Evolutionary conservation across 2,329 filamentous ascomycete species (phyloP).

Genomic region (Chaetomium sp.): DNA sequence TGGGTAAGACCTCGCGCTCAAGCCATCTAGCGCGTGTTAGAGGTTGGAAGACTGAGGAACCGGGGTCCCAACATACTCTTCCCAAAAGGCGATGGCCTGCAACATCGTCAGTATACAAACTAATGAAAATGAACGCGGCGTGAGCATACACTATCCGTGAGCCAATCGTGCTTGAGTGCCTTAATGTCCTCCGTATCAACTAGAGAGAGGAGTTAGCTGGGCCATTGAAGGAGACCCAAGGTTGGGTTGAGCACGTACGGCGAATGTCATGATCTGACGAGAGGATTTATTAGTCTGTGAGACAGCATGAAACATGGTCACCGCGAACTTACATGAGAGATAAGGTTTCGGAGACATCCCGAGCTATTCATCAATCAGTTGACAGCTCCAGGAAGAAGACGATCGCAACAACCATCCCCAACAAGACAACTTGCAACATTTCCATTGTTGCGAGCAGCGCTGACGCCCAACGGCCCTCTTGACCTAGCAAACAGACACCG

Average conservation of each 20-base stretch:
- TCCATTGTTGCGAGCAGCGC: neutral
- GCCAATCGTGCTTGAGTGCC: slow-evolving; percentile 87
- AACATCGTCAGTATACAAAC: slow-evolving; percentile 33
- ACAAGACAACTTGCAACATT: neutral
- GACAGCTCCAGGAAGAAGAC: neutral
- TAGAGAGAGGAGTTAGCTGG: slow-evolving; percentile 40
- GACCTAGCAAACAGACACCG: neutral
- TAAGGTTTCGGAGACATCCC: slow-evolving; percentile 44
- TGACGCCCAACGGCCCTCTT: neutral
- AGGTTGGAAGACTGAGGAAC: neutral
- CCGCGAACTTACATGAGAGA: slow-evolving; percentile 47
- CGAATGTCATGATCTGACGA: slow-evolving; percentile 33
- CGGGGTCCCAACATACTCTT: slow-evolving; percentile 67
- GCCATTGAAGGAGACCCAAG: neutral
- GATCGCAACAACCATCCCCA: neutral
- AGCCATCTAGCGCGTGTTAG: slow-evolving; percentile 61
- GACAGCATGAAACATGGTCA: neutral
- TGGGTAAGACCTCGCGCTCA: slow-evolving; percentile 81
- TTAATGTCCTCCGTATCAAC: slow-evolving; percentile 90
- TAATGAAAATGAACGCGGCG: slow-evolving; percentile 7
- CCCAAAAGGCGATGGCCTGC: slow-evolving; percentile 95
- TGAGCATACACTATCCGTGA: slow-evolving; percentile 83
- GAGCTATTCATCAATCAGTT: slow-evolving; percentile 23
- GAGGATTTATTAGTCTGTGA: slow-evolving; percentile 20
- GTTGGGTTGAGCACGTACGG: slow-evolving; percentile 31